These are phyloP conservation scores for Ulota crispa DNA, from an alignment of 225 moss, liverwort and hornwort species.

Conservation along the genomic window DNA sequence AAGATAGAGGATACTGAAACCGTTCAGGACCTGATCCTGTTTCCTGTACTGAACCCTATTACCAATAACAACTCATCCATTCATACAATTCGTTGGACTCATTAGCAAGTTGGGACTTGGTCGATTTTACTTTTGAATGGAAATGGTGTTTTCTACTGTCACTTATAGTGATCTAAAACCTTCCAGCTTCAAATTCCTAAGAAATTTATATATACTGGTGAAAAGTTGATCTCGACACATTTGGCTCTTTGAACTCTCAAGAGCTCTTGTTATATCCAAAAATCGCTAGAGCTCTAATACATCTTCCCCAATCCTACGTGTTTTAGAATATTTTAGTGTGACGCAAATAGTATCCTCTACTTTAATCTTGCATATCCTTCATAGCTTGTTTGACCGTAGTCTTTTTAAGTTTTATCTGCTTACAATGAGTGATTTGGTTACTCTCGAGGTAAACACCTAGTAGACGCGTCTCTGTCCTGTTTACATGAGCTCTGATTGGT, in stretches of 20 bases:
- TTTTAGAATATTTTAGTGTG: background rate
- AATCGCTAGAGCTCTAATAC: background rate
- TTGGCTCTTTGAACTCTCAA: background rate
- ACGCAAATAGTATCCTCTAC: background rate
- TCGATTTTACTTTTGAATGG: background rate
- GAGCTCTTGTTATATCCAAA: background rate
- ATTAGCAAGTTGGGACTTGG: background rate
- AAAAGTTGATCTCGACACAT: background rate
- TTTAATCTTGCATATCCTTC: background rate
- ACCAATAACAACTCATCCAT: background rate
- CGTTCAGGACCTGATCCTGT: background rate
- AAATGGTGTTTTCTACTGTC: background rate
- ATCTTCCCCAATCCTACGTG: background rate
- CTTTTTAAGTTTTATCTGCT: background rate
- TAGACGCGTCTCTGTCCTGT: background rate
- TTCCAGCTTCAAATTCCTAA: background rate
- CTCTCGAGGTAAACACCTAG: background rate
- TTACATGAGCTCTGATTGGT: background rate
- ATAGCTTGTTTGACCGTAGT: slow-evolving; percentile 1
- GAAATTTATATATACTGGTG: background rate
- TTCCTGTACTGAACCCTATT: background rate
- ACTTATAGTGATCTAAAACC: background rate
- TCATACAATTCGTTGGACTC: background rate
- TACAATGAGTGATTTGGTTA: background rate
- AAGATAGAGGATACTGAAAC: background rate